A percentile compares a stretch with the other conserved stretches of the same genome.
These are phyloP conservation scores for Quercus glauca DNA, from an alignment of 306 rosid species.

Conservation along the genomic window DNA sequence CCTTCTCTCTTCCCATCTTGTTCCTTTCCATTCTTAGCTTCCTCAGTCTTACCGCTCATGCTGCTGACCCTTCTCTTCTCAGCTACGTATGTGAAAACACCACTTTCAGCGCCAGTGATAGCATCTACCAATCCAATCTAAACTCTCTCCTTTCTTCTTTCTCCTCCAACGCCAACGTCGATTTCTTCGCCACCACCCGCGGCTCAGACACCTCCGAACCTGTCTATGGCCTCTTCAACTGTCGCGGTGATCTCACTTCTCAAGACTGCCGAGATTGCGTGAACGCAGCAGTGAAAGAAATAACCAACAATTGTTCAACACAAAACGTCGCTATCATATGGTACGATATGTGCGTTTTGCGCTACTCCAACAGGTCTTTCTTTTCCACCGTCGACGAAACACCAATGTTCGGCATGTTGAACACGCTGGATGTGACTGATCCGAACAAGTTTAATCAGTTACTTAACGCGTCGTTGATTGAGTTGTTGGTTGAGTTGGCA, in stretches of 20 bases:
- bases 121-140: conserved; percentile 34
- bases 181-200: conserved; percentile 9
- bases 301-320: conserved; percentile 21
- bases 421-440: neutral
- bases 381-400: neutral
- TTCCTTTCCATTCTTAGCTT: conserved; percentile 12
- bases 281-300: conserved; percentile 17
- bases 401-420: rapidly evolving
- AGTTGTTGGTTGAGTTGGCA: neutral
- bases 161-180: conserved; percentile 33
- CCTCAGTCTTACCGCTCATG: neutral
- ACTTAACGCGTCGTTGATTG: neutral
- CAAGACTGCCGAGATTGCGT: conserved; percentile 39
- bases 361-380: conserved; percentile 24
- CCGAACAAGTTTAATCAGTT: neutral
- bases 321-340: conserved; percentile 41
- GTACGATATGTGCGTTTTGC: conserved; percentile 35
- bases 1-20: conserved; percentile 1
- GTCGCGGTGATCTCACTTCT: conserved; percentile 44
- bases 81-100: conserved; percentile 13
- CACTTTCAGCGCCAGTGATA: conserved; percentile 32
- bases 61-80: conserved; percentile 13
- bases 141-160: conserved; percentile 38
- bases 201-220: neutral
- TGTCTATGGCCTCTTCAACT: conserved; percentile 46